phyloP scores from a whole-genome alignment of 2,329 filamentous ascomycete species.

The Venturia aucupariae region DNA sequence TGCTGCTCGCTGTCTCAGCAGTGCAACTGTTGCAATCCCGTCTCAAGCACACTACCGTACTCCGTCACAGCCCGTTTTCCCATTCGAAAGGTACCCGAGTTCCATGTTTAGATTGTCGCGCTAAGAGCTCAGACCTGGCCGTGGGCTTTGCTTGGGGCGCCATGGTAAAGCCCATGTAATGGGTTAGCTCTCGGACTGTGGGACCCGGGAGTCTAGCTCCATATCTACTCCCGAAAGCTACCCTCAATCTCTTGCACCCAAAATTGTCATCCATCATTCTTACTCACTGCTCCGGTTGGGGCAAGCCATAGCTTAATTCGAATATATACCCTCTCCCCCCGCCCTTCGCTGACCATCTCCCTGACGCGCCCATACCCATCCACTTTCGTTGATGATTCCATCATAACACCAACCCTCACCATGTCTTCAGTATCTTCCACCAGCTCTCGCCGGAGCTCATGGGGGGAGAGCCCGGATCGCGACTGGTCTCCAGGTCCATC shows the following conservation, averaged over 20 bases:
- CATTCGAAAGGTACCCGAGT: slow-evolving; percentile 6
- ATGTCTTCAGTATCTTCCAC: slow-evolving; percentile 10
- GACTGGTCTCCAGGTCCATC: slow-evolving; percentile 1
- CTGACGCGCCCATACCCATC: no score
- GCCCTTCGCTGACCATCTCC: no score
- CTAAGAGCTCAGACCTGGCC: background rate
- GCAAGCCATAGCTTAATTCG: background rate
- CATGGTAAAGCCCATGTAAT: background rate
- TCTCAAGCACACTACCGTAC: background rate
- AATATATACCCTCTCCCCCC: slow-evolving; percentile 2
- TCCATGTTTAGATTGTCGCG: slow-evolving; percentile 8
- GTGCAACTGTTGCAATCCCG: slow-evolving; percentile 2
- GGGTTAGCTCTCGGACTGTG: slow-evolving; percentile 1
- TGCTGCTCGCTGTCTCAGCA: background rate
- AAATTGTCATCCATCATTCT: slow-evolving; percentile 5
- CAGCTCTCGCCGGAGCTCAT: slow-evolving; percentile 10
- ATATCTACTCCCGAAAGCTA: slow-evolving; percentile 9
- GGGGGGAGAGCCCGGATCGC: slow-evolving; percentile 1
- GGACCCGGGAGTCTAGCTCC: slow-evolving; percentile 6
- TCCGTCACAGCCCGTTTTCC: background rate
- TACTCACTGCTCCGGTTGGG: background rate
- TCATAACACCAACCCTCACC: slow-evolving; percentile 1
- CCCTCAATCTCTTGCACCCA: slow-evolving; percentile 4
- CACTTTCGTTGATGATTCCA: background rate
- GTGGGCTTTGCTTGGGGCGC: no score